Evolutionary conservation across 441 rosid genomes (phyloP).

Genomic region (Populus trichocarpa): DNA sequence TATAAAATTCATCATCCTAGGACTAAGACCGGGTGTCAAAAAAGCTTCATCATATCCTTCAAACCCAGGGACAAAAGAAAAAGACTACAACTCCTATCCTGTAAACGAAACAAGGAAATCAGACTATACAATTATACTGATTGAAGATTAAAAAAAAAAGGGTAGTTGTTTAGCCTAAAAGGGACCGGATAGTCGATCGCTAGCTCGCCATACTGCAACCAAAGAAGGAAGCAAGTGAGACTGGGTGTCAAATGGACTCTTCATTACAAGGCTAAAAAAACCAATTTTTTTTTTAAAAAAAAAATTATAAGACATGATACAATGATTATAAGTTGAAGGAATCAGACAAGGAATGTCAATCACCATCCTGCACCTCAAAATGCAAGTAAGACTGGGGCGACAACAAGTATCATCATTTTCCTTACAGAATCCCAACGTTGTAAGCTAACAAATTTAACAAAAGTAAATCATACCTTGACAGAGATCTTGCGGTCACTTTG

Average conservation of each 20-base stretch:
- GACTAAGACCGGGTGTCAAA: slow-evolving; percentile 31
- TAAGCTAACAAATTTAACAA: no score
- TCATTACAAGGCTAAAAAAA: slow-evolving; percentile 26
- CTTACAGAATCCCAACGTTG: neutral
- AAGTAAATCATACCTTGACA: slow-evolving; percentile 38
- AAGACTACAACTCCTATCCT: neutral
- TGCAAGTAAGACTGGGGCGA: slow-evolving; percentile 95
- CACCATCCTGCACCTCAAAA: slow-evolving; percentile 59
- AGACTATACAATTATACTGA: no score
- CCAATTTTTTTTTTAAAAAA: no score
- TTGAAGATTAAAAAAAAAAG: neutral
- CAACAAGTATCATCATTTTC: slow-evolving; percentile 69
- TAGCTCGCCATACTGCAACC: slow-evolving; percentile 26
- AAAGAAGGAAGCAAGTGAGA: slow-evolving; percentile 33
- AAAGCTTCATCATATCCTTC: slow-evolving; percentile 19
- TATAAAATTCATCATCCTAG: slow-evolving; percentile 46
- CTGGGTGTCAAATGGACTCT: slow-evolving; percentile 47
- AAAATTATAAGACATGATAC: no score
- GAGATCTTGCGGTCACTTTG: slow-evolving; percentile 44
- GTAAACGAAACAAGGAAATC: neutral
- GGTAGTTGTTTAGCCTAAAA: neutral
- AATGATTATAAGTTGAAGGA: slow-evolving; percentile 4
- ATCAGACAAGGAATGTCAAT: slow-evolving; percentile 64
- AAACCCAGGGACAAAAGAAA: neutral
- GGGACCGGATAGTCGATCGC: slow-evolving; percentile 35